Evolutionary conservation across 495 filamentous ascomycete species (phyloP).

Genomic region (Penicillium subrubescens): DNA sequence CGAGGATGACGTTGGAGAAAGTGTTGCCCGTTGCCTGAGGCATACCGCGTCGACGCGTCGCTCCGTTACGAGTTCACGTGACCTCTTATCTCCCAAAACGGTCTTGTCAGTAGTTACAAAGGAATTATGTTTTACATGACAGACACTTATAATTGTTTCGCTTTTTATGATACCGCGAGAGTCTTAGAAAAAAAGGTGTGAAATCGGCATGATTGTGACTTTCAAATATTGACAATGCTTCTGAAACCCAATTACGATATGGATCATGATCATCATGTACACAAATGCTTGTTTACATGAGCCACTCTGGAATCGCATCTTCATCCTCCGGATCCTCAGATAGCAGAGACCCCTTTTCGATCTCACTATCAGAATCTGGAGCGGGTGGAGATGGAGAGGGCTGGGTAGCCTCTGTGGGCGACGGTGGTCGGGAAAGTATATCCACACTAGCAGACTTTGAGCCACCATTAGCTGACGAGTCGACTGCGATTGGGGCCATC

Average conservation of each 20-base stretch:
- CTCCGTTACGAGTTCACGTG: slow-evolving; percentile 6
- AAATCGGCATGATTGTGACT: not conserved
- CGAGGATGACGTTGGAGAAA: slow-evolving; percentile 18
- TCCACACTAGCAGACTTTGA: slow-evolving; percentile 34
- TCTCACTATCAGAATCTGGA: slow-evolving; percentile 35
- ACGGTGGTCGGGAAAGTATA: slow-evolving; percentile 21
- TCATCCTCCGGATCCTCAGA: slow-evolving; percentile 70
- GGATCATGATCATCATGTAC: not conserved
- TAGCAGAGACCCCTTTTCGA: slow-evolving; percentile 49
- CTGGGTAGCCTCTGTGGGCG: slow-evolving; percentile 17
- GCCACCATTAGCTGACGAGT: slow-evolving; percentile 26
- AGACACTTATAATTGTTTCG: not conserved
- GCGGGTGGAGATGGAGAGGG: slow-evolving; percentile 11
- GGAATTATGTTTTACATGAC: not conserved
- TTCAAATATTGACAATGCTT: not conserved
- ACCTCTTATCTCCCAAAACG: not conserved
- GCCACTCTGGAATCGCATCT: slow-evolving; percentile 68
- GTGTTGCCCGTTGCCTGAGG: slow-evolving; percentile 23
- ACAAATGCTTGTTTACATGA: slow-evolving; percentile 34
- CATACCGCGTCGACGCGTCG: slow-evolving; percentile 33
- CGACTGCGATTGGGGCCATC: slow-evolving; percentile 26
- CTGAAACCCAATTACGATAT: not conserved
- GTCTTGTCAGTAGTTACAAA: not conserved
- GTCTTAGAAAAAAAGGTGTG: not conserved
- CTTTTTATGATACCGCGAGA: not conserved